Base-by-base conservation (phyloP, 176 grass and related monocot genomes). In the Thinopyrum elongatum region DNA sequence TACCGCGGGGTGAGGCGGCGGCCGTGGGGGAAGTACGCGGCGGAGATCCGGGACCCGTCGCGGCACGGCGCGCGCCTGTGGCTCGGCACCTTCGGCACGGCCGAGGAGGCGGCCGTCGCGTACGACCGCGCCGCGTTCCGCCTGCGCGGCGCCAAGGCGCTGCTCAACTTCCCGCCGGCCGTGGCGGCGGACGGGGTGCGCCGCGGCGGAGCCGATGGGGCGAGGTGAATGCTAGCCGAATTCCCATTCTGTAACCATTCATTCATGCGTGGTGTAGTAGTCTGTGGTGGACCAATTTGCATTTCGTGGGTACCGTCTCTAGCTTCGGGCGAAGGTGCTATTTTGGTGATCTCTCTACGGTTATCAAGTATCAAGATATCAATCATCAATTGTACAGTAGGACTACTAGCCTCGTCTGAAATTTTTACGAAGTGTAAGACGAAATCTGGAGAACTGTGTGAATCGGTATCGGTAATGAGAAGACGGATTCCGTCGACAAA, bases 21-120 rank as follows among this genome's bases (percentile, higher is more conserved):
- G 86, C 96, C 96, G 42, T 98, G 96, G 96, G 96, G 96, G 19
- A 93, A 93, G 90, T 95, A 87, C 85, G 96, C 93, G 14, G 93
- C 96, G 64, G 96, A 98, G 86, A 98, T 98, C 70, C 86, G 96
- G 11, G 96, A 98, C 90, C 91, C 96, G 19, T 22, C 89, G 51
- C 70, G 92, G 81, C 83, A 92, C 82, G 90, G 96, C 27, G 85
- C 93, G 64, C 89, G 96, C 53, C 86, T 95, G 44, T 98, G 96
- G 96, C 96, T 98, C 75, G 96, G 96, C 64, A 98, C 96, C 10
- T 98, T 95, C 78, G 83, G 82, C 84, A 98, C 96, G 27, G 91
- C 96, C 15, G 90, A 95, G 81, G 92, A 89, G 79, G 96, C 96
- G 3, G 93, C 96, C 44, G 77, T 38, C 15, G 96, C 90, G 11